A percentile compares a stretch with the other conserved stretches of the same genome.
phyloP scores from a whole-genome alignment of 495 filamentous ascomycete genomes.

The Hyphodiscus hymeniophilus region DNA sequence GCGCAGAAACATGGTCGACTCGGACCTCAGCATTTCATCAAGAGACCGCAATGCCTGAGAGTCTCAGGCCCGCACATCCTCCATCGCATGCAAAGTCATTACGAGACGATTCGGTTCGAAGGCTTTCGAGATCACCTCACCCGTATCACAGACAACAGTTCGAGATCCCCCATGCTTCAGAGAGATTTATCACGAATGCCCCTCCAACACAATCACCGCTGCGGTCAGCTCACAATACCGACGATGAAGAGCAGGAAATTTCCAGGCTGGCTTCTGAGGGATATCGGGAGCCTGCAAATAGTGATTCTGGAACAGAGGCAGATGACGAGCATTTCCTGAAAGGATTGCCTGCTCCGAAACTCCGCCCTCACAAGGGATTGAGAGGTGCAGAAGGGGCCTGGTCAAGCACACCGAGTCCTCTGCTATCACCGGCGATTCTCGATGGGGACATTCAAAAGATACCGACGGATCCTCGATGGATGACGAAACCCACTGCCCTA shows the following conservation, averaged over 20 bases:
- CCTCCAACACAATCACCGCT: constrained; percentile 4
- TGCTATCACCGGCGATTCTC: constrained; percentile 47
- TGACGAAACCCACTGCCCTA: neutral
- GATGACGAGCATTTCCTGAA: constrained; percentile 81
- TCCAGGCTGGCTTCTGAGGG: neutral
- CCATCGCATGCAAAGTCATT: constrained; percentile 15
- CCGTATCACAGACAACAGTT: constrained; percentile 56
- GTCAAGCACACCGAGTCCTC: constrained; percentile 45
- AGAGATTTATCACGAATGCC: constrained; percentile 24
- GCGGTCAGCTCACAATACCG: constrained; percentile 11
- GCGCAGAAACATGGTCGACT: constrained; percentile 16
- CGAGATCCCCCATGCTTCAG: constrained; percentile 35
- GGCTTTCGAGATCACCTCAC: constrained; percentile 66
- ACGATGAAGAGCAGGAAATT: constrained; percentile 13
- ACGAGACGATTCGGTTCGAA: constrained; percentile 32
- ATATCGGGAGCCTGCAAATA: constrained; percentile 41
- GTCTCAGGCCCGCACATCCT: constrained; percentile 7
- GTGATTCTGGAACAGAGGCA: constrained; percentile 86
- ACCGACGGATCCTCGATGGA: constrained; percentile 1
- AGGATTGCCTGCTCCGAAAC: constrained; percentile 68
- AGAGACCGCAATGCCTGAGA: constrained; percentile 19
- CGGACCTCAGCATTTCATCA: neutral
- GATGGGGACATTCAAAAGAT: constrained; percentile 36
- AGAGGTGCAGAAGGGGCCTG: constrained; percentile 39
- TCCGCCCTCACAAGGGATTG: constrained; percentile 67